These are phyloP conservation scores for Millerozyma acaciae DNA, from an alignment of 805 yeast genomes.

Conservation along the genomic window DNA sequence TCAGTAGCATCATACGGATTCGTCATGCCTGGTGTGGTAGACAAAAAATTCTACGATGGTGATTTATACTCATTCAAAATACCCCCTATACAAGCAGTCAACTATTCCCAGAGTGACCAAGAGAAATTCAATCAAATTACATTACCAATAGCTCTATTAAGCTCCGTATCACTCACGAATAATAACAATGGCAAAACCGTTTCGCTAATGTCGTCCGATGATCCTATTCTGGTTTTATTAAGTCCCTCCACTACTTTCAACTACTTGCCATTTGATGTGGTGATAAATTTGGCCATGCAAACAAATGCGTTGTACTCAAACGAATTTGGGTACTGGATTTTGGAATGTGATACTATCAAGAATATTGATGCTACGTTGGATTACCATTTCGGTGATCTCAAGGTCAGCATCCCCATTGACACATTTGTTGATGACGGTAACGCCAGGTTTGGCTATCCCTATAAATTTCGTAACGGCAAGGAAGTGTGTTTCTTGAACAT, in stretches of 20 bases:
- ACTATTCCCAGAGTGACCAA: conserved; percentile 31
- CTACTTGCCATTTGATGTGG: conserved; percentile 51
- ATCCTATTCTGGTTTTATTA: conserved; percentile 49
- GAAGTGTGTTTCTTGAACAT: conserved; percentile 55
- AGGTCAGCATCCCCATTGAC: conserved; percentile 47
- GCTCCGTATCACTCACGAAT: conserved; percentile 22
- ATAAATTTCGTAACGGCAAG: conserved; percentile 39
- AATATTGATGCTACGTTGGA: conserved; percentile 47
- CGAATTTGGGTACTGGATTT: conserved; percentile 52
- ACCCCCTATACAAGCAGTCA: conserved; percentile 38
- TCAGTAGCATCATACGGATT: conserved; percentile 19
- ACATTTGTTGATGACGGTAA: conserved; percentile 37
- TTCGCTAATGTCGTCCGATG: conserved; percentile 25
- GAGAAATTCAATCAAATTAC: conserved; percentile 9
- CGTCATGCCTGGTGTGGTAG: conserved; percentile 58
- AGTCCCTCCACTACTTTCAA: conserved; percentile 52
- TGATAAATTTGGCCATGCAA: conserved; percentile 65
- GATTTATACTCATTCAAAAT: conserved; percentile 47
- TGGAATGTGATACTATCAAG: conserved; percentile 51
- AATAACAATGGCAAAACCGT: conserved; percentile 31
- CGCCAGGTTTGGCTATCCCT: conserved; percentile 5
- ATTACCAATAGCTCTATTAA: conserved; percentile 30
- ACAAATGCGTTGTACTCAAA: conserved; percentile 59
- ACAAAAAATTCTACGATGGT: conserved; percentile 43
- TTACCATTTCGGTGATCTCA: conserved; percentile 50